Evolutionary conservation across 345 rosid species (phyloP).

Genomic region (Pistacia atlantica): DNA sequence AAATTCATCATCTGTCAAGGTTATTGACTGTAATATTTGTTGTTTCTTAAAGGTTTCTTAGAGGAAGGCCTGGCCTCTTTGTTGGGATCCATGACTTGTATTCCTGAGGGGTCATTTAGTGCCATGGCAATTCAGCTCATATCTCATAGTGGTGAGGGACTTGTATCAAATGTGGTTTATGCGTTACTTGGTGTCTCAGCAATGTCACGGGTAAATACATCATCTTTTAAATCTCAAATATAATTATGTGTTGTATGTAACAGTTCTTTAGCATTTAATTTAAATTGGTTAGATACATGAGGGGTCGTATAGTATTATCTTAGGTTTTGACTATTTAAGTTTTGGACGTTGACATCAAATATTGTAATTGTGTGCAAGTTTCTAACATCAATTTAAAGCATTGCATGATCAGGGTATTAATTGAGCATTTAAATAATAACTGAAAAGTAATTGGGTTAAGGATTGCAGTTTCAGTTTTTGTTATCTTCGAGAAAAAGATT

Average conservation of each 20-base stretch:
- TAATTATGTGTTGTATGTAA: background rate
- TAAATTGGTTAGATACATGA: background rate
- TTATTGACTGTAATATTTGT: slow-evolving; percentile 13
- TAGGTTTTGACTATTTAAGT: background rate
- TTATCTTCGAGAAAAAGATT: background rate
- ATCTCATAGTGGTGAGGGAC: slow-evolving; percentile 89
- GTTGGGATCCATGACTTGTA: slow-evolving; percentile 52
- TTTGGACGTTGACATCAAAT: background rate
- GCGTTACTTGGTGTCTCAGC: slow-evolving; percentile 97
- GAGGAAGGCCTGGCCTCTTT: slow-evolving; percentile 66
- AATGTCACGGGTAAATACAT: slow-evolving; percentile 82
- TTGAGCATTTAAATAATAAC: background rate
- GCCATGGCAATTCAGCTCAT: slow-evolving; percentile 68
- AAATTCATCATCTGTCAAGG: background rate
- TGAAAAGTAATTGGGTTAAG: background rate
- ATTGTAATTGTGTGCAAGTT: background rate
- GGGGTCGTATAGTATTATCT: background rate
- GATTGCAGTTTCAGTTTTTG: background rate
- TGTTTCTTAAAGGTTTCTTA: slow-evolving; percentile 64
- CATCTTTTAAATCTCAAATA: slow-evolving; percentile 16
- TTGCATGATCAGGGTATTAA: background rate
- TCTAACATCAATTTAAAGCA: background rate
- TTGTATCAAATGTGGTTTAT: slow-evolving; percentile 83
- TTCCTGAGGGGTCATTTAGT: slow-evolving; percentile 70
- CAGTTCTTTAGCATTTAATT: slow-evolving; percentile 7